These are phyloP conservation scores for Pyrrhoderma noxium DNA, from an alignment of 1,284 basidiomycete genomes.

Conservation along the genomic window DNA sequence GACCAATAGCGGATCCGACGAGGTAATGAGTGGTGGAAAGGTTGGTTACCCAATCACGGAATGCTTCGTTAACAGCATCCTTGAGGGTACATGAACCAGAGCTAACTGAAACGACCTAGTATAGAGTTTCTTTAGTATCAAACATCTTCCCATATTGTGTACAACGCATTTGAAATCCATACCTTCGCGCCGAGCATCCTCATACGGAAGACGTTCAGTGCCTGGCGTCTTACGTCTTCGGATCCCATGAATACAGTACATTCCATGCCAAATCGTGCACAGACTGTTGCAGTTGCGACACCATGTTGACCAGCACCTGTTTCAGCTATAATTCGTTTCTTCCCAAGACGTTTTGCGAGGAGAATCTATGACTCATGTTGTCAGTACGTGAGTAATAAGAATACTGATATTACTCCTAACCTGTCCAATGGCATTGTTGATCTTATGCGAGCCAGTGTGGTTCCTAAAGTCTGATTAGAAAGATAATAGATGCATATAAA, in stretches of 20 bases:
- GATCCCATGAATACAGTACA: slow-evolving; percentile 98
- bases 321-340: slow-evolving; percentile 96
- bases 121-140: slow-evolving; percentile 4
- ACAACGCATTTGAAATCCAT: slow-evolving; percentile 11
- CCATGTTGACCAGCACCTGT: slow-evolving; percentile 99
- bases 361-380: slow-evolving; percentile 54
- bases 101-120: slow-evolving; percentile 83
- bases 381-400: slow-evolving; percentile 18
- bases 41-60: slow-evolving; percentile 98
- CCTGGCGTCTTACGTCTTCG: slow-evolving; percentile 95
- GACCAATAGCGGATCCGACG: slow-evolving; percentile 95
- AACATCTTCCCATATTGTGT: background rate
- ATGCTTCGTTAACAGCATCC: slow-evolving; percentile 95
- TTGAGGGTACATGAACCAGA: slow-evolving; percentile 95
- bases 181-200: slow-evolving; percentile 94
- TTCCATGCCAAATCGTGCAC: slow-evolving; percentile 93
- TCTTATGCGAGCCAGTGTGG: slow-evolving; percentile 96
- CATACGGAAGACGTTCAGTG: slow-evolving; percentile 96
- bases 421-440: slow-evolving; percentile 94
- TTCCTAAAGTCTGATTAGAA: slow-evolving; percentile 44
- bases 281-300: slow-evolving; percentile 97
- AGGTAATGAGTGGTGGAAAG: slow-evolving; percentile 92
- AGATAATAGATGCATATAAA: background rate
- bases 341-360: slow-evolving; percentile 87
- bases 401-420: slow-evolving; percentile 27